phyloP scores from a whole-genome alignment of 768 basidiomycete species.

The Suillus variegatus region DNA sequence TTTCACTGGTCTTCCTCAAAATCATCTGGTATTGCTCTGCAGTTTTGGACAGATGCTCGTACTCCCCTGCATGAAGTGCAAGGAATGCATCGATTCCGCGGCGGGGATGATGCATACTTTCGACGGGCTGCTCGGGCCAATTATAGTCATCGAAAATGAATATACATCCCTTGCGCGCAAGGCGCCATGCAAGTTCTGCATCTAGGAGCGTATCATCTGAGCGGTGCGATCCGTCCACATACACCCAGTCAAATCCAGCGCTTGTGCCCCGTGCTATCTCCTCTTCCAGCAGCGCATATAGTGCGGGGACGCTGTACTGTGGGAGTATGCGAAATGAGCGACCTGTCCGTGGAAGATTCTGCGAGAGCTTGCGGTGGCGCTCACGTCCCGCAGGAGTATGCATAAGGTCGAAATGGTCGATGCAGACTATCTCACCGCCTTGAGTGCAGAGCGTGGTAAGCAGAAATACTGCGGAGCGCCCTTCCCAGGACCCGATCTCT shows the following conservation, averaged over 20 bases:
- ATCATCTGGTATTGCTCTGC: slow-evolving; percentile 50
- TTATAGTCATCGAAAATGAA: slow-evolving; percentile 61
- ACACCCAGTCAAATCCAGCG: slow-evolving; percentile 59
- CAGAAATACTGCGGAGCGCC: slow-evolving; percentile 60
- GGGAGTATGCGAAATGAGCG: slow-evolving; percentile 46
- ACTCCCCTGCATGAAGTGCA: slow-evolving; percentile 50
- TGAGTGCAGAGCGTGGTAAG: slow-evolving; percentile 46
- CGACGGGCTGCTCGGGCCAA: slow-evolving; percentile 25
- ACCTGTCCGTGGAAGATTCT: slow-evolving; percentile 50
- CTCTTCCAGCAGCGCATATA: slow-evolving; percentile 49
- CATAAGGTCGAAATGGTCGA: slow-evolving; percentile 63
- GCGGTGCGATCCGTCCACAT: slow-evolving; percentile 60
- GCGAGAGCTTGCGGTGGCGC: slow-evolving; percentile 41
- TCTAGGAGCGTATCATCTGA: slow-evolving; percentile 64
- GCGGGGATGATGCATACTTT: slow-evolving; percentile 52
- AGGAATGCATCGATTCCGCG: slow-evolving; percentile 59
- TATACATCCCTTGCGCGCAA: slow-evolving; percentile 50
- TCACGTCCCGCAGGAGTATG: slow-evolving; percentile 42
- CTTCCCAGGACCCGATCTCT: slow-evolving; percentile 66
- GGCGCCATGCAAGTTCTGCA: slow-evolving; percentile 57
- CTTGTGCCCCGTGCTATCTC: slow-evolving; percentile 33
- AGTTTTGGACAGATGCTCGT: slow-evolving; percentile 38
- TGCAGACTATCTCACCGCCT: slow-evolving; percentile 50
- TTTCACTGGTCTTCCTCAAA: slow-evolving; percentile 49
- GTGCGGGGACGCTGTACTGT: slow-evolving; percentile 54